These are phyloP conservation scores for Trichomonas tenax DNA, from an alignment of 208 protist species.

Conservation along the genomic window DNA sequence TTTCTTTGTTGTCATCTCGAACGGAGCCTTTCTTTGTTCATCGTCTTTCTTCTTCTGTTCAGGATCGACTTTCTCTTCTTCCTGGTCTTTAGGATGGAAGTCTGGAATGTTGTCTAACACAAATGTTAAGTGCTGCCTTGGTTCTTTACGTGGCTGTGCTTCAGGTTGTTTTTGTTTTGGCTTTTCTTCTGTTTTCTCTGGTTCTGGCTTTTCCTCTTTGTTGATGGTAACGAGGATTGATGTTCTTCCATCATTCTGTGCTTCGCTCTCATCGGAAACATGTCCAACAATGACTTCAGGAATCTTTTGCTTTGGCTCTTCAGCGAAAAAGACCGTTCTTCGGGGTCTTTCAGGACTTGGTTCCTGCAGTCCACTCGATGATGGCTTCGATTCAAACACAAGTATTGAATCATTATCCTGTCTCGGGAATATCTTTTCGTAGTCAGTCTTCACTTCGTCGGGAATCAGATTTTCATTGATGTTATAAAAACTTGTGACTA, in stretches of 20 bases:
- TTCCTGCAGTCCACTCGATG: too few relatives aligned
- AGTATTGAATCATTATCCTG: not conserved
- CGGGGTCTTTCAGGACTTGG: not conserved
- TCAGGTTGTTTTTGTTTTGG: not conserved
- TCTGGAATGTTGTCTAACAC: not conserved
- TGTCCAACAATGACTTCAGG: not conserved
- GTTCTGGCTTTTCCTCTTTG: not conserved
- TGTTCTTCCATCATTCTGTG: not conserved
- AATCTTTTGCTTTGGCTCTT: not conserved
- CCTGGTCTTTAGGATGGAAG: not conserved
- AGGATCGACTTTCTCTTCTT: not conserved
- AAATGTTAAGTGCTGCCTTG: not conserved
- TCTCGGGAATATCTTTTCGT: not conserved
- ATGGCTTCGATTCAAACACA: not conserved
- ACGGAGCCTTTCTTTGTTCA: not conserved
- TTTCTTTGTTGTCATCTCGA: not conserved
- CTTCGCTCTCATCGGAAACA: not conserved
- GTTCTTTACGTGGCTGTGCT: not conserved
- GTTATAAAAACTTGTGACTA: not conserved
- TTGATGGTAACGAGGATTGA: not conserved
- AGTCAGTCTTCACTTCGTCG: not conserved
- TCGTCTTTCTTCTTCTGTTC: not conserved
- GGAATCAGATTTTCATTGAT: not conserved
- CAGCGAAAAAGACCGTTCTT: not conserved
- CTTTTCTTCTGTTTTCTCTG: too few relatives aligned